A percentile compares a stretch with the other conserved stretches of the same genome.
These are phyloP conservation scores for Pythium insidiosum DNA, from an alignment of 352 stramenopile genomes.

Conservation along the genomic window DNA sequence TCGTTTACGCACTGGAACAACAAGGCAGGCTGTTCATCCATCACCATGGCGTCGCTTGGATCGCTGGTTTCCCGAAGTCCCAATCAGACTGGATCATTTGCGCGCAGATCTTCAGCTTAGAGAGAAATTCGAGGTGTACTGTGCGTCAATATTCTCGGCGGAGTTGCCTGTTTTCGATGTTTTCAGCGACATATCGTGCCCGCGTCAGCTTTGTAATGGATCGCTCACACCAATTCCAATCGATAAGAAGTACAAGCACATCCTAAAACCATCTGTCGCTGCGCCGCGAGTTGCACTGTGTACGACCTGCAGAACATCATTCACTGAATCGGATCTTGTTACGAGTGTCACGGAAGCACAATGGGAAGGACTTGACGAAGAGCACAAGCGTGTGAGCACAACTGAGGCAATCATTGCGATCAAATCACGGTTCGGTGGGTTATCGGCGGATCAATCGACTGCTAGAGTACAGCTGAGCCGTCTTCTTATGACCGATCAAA, in stretches of 20 bases:
- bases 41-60: slow-evolving; percentile 12
- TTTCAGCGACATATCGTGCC: not conserved
- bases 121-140: slow-evolving; percentile 7
- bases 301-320: not conserved
- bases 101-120: not conserved
- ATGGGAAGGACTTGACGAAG: not conserved
- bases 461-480: slow-evolving; percentile 6
- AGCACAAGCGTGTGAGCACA: not conserved
- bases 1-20: slow-evolving; percentile 13
- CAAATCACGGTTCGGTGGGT: slow-evolving; percentile 4
- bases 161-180: slow-evolving; percentile 6
- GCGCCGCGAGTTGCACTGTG: slow-evolving; percentile 4
- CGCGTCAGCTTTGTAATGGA: not conserved
- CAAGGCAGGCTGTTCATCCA: slow-evolving; percentile 9
- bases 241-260: slow-evolving; percentile 6
- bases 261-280: not conserved
- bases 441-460: not conserved
- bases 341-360: not conserved
- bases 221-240: not conserved
- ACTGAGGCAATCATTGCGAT: not conserved
- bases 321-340: not conserved
- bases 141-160: slow-evolving; percentile 6
- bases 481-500: slow-evolving; percentile 5
- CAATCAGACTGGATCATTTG: slow-evolving; percentile 10
- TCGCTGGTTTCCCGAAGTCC: slow-evolving; percentile 9